Evolutionary conservation across 805 yeast genomes (phyloP).

Genomic region (Torulaspora microellipsoides): DNA sequence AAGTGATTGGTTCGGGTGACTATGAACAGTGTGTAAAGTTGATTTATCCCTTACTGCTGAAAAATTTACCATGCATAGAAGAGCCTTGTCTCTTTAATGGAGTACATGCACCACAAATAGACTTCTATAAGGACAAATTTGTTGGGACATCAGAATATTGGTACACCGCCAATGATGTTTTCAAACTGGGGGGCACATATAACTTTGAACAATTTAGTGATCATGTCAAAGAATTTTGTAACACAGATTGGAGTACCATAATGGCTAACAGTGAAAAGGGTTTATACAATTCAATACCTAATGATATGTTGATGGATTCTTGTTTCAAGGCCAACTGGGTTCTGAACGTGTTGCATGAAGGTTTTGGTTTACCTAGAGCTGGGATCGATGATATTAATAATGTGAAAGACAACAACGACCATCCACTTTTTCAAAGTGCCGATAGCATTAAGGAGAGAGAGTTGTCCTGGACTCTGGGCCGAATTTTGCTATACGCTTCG

Average conservation of each 20-base stretch:
- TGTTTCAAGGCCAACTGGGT: conserved; percentile 98
- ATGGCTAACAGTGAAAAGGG: conserved; percentile 48
- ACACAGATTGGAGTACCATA: conserved; percentile 63
- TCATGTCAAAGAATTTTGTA: conserved; percentile 68
- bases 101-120: conserved; percentile 85
- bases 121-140: conserved; percentile 73
- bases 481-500: conserved; percentile 76
- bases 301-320: conserved; percentile 60
- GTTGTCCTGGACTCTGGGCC: conserved; percentile 93
- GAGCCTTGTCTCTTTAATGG: conserved; percentile 94
- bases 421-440: conserved; percentile 76
- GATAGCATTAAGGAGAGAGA: conserved; percentile 78
- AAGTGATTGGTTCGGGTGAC: conserved; percentile 70
- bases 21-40: conserved; percentile 67
- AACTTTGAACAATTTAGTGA: conserved; percentile 66
- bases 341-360: conserved; percentile 81
- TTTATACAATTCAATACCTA: conserved; percentile 51
- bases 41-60: conserved; percentile 71
- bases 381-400: conserved; percentile 45
- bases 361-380: conserved; percentile 78
- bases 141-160: conserved; percentile 96
- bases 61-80: conserved; percentile 76
- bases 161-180: conserved; percentile 93
- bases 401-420: conserved; percentile 23
- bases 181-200: conserved; percentile 83